Evolutionary conservation across 2,329 filamentous ascomycete species (phyloP), one percentile per base, ranked within the genome.

Genomic region (Corinectria fuckeliana): DNA sequence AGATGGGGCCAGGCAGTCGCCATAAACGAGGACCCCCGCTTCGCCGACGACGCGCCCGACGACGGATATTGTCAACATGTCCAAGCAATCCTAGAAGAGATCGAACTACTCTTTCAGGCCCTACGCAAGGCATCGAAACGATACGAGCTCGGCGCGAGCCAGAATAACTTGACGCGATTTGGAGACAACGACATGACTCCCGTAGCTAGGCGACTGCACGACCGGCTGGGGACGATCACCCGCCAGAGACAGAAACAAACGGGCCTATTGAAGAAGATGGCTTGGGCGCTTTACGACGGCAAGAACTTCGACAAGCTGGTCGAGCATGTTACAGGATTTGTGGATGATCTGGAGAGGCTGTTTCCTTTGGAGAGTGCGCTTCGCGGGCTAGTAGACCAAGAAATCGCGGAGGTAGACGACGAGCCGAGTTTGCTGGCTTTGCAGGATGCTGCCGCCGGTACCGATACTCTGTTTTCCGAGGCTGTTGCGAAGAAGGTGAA

Each of bases 1-100:
- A 66, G 75, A 61, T 79, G 73, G 39, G 76, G 75, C 20, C 55
- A 74, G 32, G 69, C 72, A 6, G 66, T 75, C 21, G 45, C 54
- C 3, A 69, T 78, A 58, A 66, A 74, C 50, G 49, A 71, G 0
- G 69, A 75, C 55, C 56, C 60, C 7, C 64, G 62, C 0, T 74
- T 71, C 44, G 36, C 34, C 5, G 2, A 26, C 3, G 20, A 4
- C 2, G 3, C 32, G 1, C 60, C 67, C 5, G 13, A 38, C 11
- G 63, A 70, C n/a, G 9, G 16, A 23, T n/a, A 28, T 50, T 34
- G 47, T 56, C 52, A 51, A 38, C 50, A 60, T 26, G 63, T 50
- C 26, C 58, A 59, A 23, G 53, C 42, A 9, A 64, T 72, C 8
- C 56, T 75, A 8, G 67, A 68, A 51, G 58, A 72, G 44, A 69